Base-by-base conservation (phyloP, 2,329 filamentous ascomycete genomes). In the Bipolaris sorokiniana region DNA sequence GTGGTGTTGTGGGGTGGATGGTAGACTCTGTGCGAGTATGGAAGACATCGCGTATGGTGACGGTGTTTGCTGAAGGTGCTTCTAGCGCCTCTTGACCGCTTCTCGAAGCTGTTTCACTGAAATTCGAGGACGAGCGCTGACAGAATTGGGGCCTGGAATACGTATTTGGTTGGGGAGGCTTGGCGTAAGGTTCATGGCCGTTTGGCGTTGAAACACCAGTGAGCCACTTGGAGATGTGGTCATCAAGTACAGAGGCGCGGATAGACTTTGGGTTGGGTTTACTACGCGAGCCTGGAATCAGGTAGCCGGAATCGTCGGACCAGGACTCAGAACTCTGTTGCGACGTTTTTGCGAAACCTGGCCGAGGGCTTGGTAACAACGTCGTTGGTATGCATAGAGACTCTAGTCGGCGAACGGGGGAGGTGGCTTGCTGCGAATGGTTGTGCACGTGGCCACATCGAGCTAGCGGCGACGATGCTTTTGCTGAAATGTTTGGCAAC, bases 291-390 rank as follows among this genome's bases (percentile, higher is more conserved):
- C 48, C 37, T 2, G 49, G 48, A 28, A 59, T 49, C 7, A 73
- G 52, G 26, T 72, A 70, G 20, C 64, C 60, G 0, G 69, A 72
- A 36, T 72, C 68, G 23, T 66, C 67, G 2, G 68, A 72, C 71
- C 71, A 74, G 0, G 68, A 68, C 16, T 57, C 66, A 3, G 66
- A 70, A 10, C 51, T 61, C 9, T 40, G 46, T 48, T 59, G 53
- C 3, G 54, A 57, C 31, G 51, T 28, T 22, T 44, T 38, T 9
- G 54, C 38, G 5, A 42, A 52, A 38, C 16, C 47, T 15, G 33
- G 46, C 5, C 36, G 37, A 22, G 42, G 34, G 7, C 20, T 20
- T 18, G 15, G 13, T 26, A 23, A 22, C 3, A 45, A 42, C 5
- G 34, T 33, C 1, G 47, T 56, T 9, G 62, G 48, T 11, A 47